Evolutionary conservation across 2,329 filamentous ascomycete species (phyloP), one percentile per base, ranked within the genome.

Genomic region (Macrophomina phaseolina): DNA sequence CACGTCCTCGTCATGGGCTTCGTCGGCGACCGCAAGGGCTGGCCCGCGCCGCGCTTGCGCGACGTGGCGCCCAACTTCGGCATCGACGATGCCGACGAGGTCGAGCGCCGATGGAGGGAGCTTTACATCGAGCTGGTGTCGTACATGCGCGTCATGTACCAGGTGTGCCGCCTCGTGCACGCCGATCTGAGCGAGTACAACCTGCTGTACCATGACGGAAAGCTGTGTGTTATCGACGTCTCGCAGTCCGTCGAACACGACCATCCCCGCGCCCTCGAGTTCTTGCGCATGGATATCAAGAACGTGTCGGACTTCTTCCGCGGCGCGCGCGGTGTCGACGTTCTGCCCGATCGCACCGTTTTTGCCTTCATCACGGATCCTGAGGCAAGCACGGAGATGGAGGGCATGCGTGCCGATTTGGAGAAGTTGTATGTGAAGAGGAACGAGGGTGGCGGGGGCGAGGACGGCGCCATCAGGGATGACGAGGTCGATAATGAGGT

Each of bases 171-270:
- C 64, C 88, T 99, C 7, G 94, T 99, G 0, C 95, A 99, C 77
- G 95, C 94, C 60, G 95, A 99, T 87, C 78, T 99, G 77, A 97
- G 92, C 83, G 95, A 99, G 85, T 99, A 99, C 87, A 99, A 99
- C 75, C 88, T 98, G 63, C 86, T 99, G 23, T 99, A 96, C 82
- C 86, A 97, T 82, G 86, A 93, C 66, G 84, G 87, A 67, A 88
- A 87, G 73, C 87, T 97, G 0, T 97, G 92, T 83, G 91, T 99
- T 74, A 99, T 99, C 78, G 95, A 99, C 79, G 95, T 99, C 51
- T 97, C 93, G 66, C 95, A 99, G 81, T 95, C 91, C 75, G 95
- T 99, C 23, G 96, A 98, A 82, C 94, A 96, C 72, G 94, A 98
- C 73, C 95, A 99, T 78, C 95, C 95, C 0, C 87, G 92, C 67